phyloP scores from a whole-genome alignment of 176 grass and related monocot species.

The Luzula sylvatica region DNA sequence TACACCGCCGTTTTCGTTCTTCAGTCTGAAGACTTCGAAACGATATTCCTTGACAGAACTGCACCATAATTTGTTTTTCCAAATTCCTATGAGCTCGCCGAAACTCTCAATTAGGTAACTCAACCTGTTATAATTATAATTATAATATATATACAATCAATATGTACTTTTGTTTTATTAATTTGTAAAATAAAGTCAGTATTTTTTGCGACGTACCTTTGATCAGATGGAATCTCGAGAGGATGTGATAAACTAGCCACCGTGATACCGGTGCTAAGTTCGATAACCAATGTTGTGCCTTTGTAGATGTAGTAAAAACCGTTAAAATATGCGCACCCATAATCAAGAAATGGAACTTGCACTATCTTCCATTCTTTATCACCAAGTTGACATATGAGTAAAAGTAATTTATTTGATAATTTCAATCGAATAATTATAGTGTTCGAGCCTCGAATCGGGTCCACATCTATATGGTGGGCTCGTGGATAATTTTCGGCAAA shows the following conservation, averaged over 20 bases:
- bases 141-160: not conserved
- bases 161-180: not conserved
- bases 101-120: slow-evolving; percentile 2
- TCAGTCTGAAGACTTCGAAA: not conserved
- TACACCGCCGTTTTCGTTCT: not conserved
- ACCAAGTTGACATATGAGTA: not conserved
- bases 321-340: slow-evolving; percentile 1
- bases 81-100: slow-evolving; percentile 5
- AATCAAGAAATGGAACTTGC: slow-evolving; percentile 9
- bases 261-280: not conserved
- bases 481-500: not conserved
- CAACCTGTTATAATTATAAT: slow-evolving; percentile 6
- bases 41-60: slow-evolving; percentile 7
- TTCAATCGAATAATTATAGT: slow-evolving; percentile 8
- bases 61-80: slow-evolving; percentile 19
- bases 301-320: slow-evolving; percentile 10
- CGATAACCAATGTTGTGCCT: not conserved
- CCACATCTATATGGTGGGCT: slow-evolving; percentile 12
- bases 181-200: slow-evolving; percentile 1
- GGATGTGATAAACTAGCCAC: not conserved
- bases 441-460: not conserved
- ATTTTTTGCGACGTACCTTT: not conserved
- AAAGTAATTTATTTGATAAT: slow-evolving; percentile 8
- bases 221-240: slow-evolving; percentile 1
- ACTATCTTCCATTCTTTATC: slow-evolving; percentile 9